phyloP scores from a whole-genome alignment of 2,329 filamentous ascomycete genomes.

The Podosphaera xanthii region DNA sequence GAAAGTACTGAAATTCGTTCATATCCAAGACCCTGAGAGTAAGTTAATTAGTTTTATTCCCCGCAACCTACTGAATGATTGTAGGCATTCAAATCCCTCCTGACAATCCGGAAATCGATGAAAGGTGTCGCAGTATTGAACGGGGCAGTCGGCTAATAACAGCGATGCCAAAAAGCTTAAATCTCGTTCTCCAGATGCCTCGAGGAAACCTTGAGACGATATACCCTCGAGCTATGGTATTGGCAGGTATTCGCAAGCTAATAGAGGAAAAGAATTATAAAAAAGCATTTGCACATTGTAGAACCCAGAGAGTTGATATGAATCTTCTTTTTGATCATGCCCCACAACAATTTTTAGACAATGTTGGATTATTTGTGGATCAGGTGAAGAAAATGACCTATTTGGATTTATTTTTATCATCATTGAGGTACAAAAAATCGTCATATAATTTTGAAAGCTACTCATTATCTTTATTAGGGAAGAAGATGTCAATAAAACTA shows the following conservation, averaged over 20 bases:
- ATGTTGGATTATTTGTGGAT: slow-evolving; percentile 54
- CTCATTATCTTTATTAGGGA: slow-evolving; percentile 26
- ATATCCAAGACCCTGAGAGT: slow-evolving; percentile 46
- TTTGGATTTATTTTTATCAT: slow-evolving; percentile 79
- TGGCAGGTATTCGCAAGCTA: slow-evolving; percentile 65
- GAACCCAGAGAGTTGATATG: slow-evolving; percentile 89
- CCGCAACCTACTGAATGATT: slow-evolving; percentile 1
- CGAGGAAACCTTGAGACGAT: slow-evolving; percentile 90
- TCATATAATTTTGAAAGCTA: not conserved
- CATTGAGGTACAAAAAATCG: slow-evolving; percentile 36
- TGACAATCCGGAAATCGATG: slow-evolving; percentile 79
- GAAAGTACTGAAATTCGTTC: slow-evolving; percentile 84
- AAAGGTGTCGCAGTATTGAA: slow-evolving; percentile 79
- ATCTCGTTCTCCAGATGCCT: slow-evolving; percentile 79
- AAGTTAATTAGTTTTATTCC: slow-evolving; percentile 10
- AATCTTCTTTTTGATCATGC: slow-evolving; percentile 90
- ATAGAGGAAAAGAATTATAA: slow-evolving; percentile 66
- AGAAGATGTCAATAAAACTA: slow-evolving; percentile 79
- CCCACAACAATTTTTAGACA: slow-evolving; percentile 63
- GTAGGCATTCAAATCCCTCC: slow-evolving; percentile 58
- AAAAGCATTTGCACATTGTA: slow-evolving; percentile 66
- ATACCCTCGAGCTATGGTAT: slow-evolving; percentile 73
- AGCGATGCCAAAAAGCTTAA: slow-evolving; percentile 71
- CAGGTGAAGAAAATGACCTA: slow-evolving; percentile 64
- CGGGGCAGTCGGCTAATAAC: slow-evolving; percentile 71